A percentile compares a stretch with the other conserved stretches of the same genome.
These are phyloP conservation scores for Afroboletus lepidellus DNA, from an alignment of 1,284 basidiomycete genomes.

Conservation along the genomic window DNA sequence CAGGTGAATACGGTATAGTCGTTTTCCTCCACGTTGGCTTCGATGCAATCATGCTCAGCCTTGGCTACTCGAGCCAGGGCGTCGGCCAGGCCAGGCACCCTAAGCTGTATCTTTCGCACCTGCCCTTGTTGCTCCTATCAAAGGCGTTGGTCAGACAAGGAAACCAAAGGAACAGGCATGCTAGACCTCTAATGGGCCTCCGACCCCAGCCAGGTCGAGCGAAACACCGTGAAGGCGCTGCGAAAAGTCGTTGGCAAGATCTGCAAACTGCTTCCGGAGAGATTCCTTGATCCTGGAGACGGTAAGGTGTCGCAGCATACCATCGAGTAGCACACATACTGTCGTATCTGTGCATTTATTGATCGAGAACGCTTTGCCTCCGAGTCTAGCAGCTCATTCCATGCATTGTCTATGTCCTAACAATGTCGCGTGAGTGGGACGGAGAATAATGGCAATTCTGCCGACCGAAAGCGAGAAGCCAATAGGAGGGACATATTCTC, in stretches of 20 bases:
- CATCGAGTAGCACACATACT: conserved; percentile 50
- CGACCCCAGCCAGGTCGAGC: conserved; percentile 71
- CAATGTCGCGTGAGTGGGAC: conserved; percentile 10
- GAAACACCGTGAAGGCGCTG: conserved; percentile 70
- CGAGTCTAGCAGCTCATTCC: conserved; percentile 70
- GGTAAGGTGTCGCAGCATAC: conserved; percentile 10
- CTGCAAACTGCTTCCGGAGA: conserved; percentile 81
- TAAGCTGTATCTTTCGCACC: conserved; percentile 57
- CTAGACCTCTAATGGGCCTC: conserved; percentile 77
- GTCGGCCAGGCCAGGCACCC: conserved; percentile 61
- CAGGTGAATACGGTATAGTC: conserved; percentile 92
- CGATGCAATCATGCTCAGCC: conserved; percentile 75
- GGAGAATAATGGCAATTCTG: conserved; percentile 6
- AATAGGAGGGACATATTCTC: conserved; percentile 77
- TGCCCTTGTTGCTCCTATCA: conserved; percentile 53
- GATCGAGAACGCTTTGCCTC: conserved; percentile 80
- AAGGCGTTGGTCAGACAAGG: conserved; percentile 19
- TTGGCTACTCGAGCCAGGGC: conserved; percentile 53
- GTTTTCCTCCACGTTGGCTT: conserved; percentile 97
- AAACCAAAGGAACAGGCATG: conserved; percentile 4
- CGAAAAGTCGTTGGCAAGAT: conserved; percentile 84
- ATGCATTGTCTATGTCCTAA: conserved; percentile 77
- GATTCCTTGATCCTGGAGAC: conserved; percentile 80
- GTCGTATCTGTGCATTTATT: conserved; percentile 90
- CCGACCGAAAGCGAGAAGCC: conserved; percentile 65